Evolutionary conservation across 345 rosid genomes (phyloP), one percentile per base, ranked within the genome.

Genomic region (Odontarrhena argentea): DNA sequence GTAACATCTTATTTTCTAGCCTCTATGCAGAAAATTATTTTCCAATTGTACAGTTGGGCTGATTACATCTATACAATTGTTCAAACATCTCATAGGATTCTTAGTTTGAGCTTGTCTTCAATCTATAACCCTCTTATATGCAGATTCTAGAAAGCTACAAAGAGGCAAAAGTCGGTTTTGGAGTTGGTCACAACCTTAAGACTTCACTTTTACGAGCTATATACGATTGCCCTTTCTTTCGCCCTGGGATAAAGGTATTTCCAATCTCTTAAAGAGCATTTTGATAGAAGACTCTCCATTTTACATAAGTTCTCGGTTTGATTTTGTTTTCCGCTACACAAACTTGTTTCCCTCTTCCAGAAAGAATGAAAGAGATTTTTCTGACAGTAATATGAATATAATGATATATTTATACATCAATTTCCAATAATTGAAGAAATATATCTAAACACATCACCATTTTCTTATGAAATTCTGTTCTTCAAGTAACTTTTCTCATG

Each of bases 161-260:
- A 81, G 83, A 85, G 76, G 93, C 88, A 72, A 92, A 84, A 75
- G 83, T 89, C 82, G 98, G 96, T 79, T 89, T 87, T 84, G 98
- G 96, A 65, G 88, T 76, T 76, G 97, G 88, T 74, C 80, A 79
- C 70, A 70, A 76, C 79, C 74, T 87, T 35, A 78, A 77, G 81
- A 68, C 76, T 60, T 89, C 97, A 52, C 75, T 89, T 67, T 53
- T 72, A 48, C 79, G 70, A 77, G 98, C 98, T 56, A 69, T 87
- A 71, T 77, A 79, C 58, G 94, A 90, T 70, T 90, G 92, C 70
- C 98, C 96, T 68, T 88, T 88, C 79, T 86, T 88, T 72, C 84
- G 83, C 51, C 77, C 78, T 50, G 88, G 86, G 74, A 48, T 80
- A 48, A 82, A 87, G 96, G 98, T 87, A 84, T 57, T 9, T 68